These are phyloP conservation scores for Cordyceps pruinosa DNA, from an alignment of 2,329 filamentous ascomycete genomes.

Conservation along the genomic window DNA sequence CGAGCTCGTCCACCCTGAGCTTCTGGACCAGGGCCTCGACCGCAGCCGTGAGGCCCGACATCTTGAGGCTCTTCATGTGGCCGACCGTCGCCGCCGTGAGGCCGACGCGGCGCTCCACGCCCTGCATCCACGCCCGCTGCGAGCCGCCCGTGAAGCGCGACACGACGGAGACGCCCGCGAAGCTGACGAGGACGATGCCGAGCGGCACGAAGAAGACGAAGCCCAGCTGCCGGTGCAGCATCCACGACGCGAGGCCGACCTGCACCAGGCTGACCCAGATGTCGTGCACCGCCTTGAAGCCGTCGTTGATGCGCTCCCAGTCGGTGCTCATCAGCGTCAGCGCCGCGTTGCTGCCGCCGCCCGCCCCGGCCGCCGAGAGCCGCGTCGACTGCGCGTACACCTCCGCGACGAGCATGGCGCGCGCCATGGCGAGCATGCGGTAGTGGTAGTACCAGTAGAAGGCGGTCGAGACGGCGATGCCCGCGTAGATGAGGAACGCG, in stretches of 20 bases:
- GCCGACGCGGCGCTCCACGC: constrained; percentile 35
- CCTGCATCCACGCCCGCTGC: constrained; percentile 31
- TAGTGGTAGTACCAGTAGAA: constrained; percentile 34
- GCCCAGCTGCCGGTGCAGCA: constrained; percentile 24
- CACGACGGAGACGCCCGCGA: constrained; percentile 12
- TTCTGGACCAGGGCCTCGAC: constrained; percentile 21
- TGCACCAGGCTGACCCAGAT: constrained; percentile 24
- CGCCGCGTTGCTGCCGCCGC: constrained; percentile 20
- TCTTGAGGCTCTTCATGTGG: constrained; percentile 41
- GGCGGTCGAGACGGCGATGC: constrained; percentile 32
- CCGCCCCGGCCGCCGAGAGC: constrained; percentile 25
- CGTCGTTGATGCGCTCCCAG: constrained; percentile 23
- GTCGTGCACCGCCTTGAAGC: constrained; percentile 21
- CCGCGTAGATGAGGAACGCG: constrained; percentile 31
- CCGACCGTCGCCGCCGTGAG: constrained; percentile 33
- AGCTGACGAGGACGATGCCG: constrained; percentile 17
- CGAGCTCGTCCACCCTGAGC: constrained; percentile 18
- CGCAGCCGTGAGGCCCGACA: constrained; percentile 28
- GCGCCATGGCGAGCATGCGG: constrained; percentile 25
- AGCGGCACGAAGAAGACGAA: constrained; percentile 22
- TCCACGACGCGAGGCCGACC: constrained; percentile 23
- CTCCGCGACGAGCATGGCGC: constrained; percentile 26
- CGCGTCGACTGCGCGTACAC: constrained; percentile 29
- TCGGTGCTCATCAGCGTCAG: constrained; percentile 29
- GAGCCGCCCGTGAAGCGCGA: constrained; percentile 20